Conservation (phyloP, 352 stramenopile genomes). For the Phytophthora multivora region DNA sequence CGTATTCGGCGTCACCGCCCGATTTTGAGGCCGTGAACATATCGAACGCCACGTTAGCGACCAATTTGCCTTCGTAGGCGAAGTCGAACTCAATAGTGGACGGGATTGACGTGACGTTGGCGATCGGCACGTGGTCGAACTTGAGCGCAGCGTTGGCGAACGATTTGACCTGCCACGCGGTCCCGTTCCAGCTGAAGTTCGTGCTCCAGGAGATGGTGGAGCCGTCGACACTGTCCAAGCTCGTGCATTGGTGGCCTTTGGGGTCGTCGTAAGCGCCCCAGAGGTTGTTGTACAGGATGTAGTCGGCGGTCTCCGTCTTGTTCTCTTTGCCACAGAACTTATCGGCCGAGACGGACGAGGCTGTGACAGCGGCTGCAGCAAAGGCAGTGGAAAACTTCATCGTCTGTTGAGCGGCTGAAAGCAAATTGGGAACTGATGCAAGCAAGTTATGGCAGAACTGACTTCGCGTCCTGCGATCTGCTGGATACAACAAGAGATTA, state of each 20-base stretch:
- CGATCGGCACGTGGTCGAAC: slow-evolving; percentile 13
- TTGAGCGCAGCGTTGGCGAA: slow-evolving; percentile 5
- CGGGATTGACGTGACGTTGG: slow-evolving; percentile 36
- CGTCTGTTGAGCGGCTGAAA: background rate
- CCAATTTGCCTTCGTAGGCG: slow-evolving; percentile 19
- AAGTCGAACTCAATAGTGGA: slow-evolving; percentile 36
- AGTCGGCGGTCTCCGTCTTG: slow-evolving; percentile 28
- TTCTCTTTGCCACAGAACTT: slow-evolving; percentile 36
- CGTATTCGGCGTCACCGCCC: slow-evolving; percentile 4
- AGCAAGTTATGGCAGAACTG: background rate
- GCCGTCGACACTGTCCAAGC: slow-evolving; percentile 5
- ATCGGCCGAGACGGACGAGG: background rate
- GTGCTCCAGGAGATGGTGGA: slow-evolving; percentile 8
- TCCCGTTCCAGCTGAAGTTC: slow-evolving; percentile 12
- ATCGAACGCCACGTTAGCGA: slow-evolving; percentile 32
- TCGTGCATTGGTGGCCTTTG: slow-evolving; percentile 14
- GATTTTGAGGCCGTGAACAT: slow-evolving; percentile 38
- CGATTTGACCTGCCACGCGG: slow-evolving; percentile 9
- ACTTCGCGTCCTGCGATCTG: background rate
- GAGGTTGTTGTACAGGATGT: slow-evolving; percentile 47
- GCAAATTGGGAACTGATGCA: background rate
- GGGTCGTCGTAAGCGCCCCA: slow-evolving; percentile 32
- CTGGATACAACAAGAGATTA: background rate
- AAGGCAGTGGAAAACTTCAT: slow-evolving; percentile 5
- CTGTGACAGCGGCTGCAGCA: background rate